A percentile compares a stretch with the other conserved stretches of the same genome.
Conservation (phyloP, 805 yeast species). For the Candida pseudofarinosa region DNA sequence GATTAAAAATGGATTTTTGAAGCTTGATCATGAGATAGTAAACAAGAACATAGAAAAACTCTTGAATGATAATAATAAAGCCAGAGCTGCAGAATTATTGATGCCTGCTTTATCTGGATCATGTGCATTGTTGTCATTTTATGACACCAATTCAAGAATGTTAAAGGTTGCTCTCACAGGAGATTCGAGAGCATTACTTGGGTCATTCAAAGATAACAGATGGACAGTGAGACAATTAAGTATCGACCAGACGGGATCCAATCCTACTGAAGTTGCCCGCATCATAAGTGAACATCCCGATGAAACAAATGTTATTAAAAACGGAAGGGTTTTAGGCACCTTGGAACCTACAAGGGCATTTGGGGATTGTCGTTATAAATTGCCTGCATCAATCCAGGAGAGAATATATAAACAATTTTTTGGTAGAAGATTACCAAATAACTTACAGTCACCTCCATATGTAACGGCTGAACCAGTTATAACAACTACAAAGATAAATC, state of each 20-base stretch:
- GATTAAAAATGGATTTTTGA: conserved; percentile 72
- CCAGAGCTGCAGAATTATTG: conserved; percentile 65
- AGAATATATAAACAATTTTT: conserved; percentile 70
- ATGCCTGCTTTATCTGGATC: conserved; percentile 96
- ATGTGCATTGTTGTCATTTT: conserved; percentile 84
- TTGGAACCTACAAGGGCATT: conserved; percentile 95
- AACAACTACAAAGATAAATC: conserved; percentile 71
- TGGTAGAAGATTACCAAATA: conserved; percentile 71
- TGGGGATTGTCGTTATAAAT: conserved; percentile 93
- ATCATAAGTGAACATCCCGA: conserved; percentile 86
- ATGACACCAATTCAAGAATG: conserved; percentile 67
- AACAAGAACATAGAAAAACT: conserved; percentile 66
- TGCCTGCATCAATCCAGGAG: conserved; percentile 74
- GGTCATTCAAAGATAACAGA: conserved; percentile 61
- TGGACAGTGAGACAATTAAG: conserved; percentile 90
- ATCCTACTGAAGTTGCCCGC: conserved; percentile 79
- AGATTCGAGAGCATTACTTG: conserved; percentile 89
- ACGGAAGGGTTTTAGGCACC: conserved; percentile 89
- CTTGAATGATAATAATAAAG: conserved; percentile 62
- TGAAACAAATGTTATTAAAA: conserved; percentile 75
- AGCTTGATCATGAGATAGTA: conserved; percentile 84
- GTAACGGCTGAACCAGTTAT: conserved; percentile 96
- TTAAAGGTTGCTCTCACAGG: conserved; percentile 94
- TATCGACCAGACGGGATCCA: conserved; percentile 92
- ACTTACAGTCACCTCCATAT: conserved; percentile 86